Evolutionary conservation across 2,329 filamentous ascomycete genomes (phyloP).

Genomic region (Grosmannia huntii): DNA sequence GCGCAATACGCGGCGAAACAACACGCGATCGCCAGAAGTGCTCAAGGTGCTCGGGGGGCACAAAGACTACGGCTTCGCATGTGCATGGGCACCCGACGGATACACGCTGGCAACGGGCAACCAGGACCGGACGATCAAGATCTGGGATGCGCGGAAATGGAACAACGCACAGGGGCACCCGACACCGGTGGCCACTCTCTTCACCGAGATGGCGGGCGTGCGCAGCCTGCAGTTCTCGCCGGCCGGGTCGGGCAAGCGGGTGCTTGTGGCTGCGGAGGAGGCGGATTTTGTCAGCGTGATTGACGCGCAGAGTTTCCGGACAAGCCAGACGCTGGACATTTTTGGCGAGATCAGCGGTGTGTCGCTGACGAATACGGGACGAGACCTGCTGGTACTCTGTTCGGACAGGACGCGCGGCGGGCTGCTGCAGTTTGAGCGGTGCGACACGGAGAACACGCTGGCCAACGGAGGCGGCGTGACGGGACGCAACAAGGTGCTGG

Average conservation of each 20-base stretch:
- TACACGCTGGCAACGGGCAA: constrained; percentile 65
- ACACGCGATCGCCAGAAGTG: constrained; percentile 21
- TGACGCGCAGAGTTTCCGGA: constrained; percentile 49
- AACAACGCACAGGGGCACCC: constrained; percentile 34
- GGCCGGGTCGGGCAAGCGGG: constrained; percentile 49
- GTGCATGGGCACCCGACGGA: constrained; percentile 68
- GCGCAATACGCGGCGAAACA: background rate
- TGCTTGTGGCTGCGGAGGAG: constrained; percentile 62
- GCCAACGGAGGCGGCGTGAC: constrained; percentile 7
- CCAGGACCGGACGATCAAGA: constrained; percentile 59
- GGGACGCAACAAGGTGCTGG: background rate
- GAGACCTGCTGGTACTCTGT: constrained; percentile 55
- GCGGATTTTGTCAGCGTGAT: constrained; percentile 62
- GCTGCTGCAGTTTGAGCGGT: constrained; percentile 47
- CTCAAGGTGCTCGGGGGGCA: constrained; percentile 50
- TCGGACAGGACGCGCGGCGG: constrained; percentile 54
- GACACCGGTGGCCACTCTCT: constrained; percentile 39
- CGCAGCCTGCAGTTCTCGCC: constrained; percentile 62
- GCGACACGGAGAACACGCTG: constrained; percentile 23
- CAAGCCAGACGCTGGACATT: constrained; percentile 58
- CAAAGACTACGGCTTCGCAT: constrained; percentile 60
- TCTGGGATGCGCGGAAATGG: constrained; percentile 69
- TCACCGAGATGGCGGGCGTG: constrained; percentile 54
- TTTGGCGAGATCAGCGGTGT: constrained; percentile 66
- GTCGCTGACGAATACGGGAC: constrained; percentile 52